Evolutionary conservation across 345 rosid species (phyloP), one percentile per base, ranked within the genome.

Genomic region (Abelmoschus esculentus): DNA sequence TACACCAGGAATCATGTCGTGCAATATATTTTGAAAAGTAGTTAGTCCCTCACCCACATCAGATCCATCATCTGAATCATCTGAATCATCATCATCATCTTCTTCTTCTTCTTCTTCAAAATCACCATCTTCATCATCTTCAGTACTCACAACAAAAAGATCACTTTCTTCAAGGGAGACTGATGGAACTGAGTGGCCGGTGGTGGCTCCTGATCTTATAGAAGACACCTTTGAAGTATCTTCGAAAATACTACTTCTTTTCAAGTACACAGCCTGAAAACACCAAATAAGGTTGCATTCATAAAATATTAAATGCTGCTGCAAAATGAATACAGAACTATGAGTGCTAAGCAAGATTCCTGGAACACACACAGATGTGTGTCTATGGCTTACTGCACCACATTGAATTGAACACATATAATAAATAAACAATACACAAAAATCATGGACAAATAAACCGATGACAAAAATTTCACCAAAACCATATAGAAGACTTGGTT

Each of bases 1-100:
- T 44, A 83, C 89, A 34, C 91, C 96, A 74, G 97, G 96, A 83
- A 90, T 84, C 90, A 93, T 84, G 82, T 90, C 98, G 66, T 75
- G 81, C 77, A 91, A 81, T 54, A 93, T 80, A 77, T 80, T 89
- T 76, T 79, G 89, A 78, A 89, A 84, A 68, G 91, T 86, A 81
- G 92, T 82, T 56, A 87, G 74, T 67, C 86, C 92, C 68, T 89
- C 96, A 58, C 85, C 81, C 74, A 83, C 72, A 81, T 87, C 93
- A 81, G 93, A 83, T 59, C 78, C 80, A 75, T 90, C 95, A 22
- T 22, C 26, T 22, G 26, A 22, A 74, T 80, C 82, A 34, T 81
- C 79, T 18, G 79, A 81, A 18, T 81, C 79, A 34, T 81, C 79
- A 70, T 87, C 90, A 74, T 86, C 98, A 62, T 81, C 62, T 19